Conservation (phyloP, 805 yeast genomes). For the Yamadazyma insecticola region DNA sequence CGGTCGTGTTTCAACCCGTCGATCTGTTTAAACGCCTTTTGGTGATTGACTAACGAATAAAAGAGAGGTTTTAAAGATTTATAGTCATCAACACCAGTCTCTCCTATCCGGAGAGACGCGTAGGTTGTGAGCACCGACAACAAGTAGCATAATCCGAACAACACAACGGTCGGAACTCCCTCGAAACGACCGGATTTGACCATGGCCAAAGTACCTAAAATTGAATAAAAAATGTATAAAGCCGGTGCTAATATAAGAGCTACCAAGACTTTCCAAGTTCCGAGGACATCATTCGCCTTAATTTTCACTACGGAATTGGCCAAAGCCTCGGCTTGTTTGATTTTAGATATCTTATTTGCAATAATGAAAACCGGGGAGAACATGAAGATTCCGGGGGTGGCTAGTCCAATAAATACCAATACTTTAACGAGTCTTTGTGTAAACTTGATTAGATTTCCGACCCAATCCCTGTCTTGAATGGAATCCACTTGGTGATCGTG, state of each 20-base stretch:
- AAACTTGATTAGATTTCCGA: slow-evolving; percentile 20
- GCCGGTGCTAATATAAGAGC: slow-evolving; percentile 38
- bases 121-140: slow-evolving; percentile 37
- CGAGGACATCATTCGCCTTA: slow-evolving; percentile 38
- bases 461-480: slow-evolving; percentile 18
- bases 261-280: slow-evolving; percentile 41
- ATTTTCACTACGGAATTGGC: slow-evolving; percentile 36
- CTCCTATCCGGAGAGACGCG: slow-evolving; percentile 38
- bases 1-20: slow-evolving; percentile 26
- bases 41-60: slow-evolving; percentile 26
- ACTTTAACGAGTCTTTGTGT: slow-evolving; percentile 22
- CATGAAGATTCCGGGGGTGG: slow-evolving; percentile 34
- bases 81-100: slow-evolving; percentile 38
- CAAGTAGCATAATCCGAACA: slow-evolving; percentile 28
- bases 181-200: no score
- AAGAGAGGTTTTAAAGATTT: slow-evolving; percentile 36
- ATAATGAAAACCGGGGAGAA: slow-evolving; percentile 38
- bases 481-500: slow-evolving; percentile 40
- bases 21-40: slow-evolving; percentile 26
- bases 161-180: no score
- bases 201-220: slow-evolving; percentile 27
- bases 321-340: slow-evolving; percentile 35
- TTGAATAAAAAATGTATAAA: slow-evolving; percentile 35
- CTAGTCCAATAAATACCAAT: slow-evolving; percentile 24
- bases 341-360: slow-evolving; percentile 26